Percentiles rank a stretch among this genome's conserved stretches.
Evolutionary conservation across 169 alveolate genomes (phyloP).

Genomic region (Plasmodium billcollinsi): DNA sequence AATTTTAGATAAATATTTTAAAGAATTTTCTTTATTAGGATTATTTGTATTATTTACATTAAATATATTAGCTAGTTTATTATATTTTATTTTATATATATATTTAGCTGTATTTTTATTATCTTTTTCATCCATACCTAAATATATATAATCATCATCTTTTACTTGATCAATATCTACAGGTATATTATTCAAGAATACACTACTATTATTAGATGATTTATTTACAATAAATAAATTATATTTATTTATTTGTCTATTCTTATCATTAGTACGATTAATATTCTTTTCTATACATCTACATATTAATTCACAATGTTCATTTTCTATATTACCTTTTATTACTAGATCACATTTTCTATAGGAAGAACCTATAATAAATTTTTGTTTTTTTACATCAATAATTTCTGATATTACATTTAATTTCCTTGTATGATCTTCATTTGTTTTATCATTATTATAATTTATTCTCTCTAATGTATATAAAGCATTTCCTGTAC

Average conservation of each 20-base stretch:
- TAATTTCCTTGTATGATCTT: constrained; percentile 36
- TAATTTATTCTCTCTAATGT: constrained; percentile 43
- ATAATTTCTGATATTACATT: constrained; percentile 45
- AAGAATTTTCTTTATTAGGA: constrained; percentile 18
- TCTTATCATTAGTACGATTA: constrained; percentile 39
- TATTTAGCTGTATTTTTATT: constrained; percentile 52
- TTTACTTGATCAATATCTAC: constrained; percentile 64
- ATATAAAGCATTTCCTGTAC: constrained; percentile 41
- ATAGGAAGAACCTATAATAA: constrained; percentile 58
- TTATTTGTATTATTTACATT: constrained; percentile 32
- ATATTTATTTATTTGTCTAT: constrained; percentile 68
- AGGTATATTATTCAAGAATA: constrained; percentile 19
- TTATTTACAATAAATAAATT: constrained; percentile 69
- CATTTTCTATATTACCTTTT: constrained; percentile 62
- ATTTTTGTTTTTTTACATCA: constrained; percentile 58
- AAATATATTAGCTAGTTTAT: constrained; percentile 64
- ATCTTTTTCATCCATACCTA: constrained; percentile 41
- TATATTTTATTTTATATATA: constrained; percentile 62
- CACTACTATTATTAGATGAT: constrained; percentile 28
- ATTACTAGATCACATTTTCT: constrained; percentile 65
- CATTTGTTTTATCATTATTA: constrained; percentile 32
- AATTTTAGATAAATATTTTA: neutral
- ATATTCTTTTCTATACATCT: constrained; percentile 62
- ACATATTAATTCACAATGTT: constrained; percentile 67
- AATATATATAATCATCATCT: constrained; percentile 57